phyloP scores from a whole-genome alignment of 305 asterid genomes.

The Fraxinus albicans region DNA sequence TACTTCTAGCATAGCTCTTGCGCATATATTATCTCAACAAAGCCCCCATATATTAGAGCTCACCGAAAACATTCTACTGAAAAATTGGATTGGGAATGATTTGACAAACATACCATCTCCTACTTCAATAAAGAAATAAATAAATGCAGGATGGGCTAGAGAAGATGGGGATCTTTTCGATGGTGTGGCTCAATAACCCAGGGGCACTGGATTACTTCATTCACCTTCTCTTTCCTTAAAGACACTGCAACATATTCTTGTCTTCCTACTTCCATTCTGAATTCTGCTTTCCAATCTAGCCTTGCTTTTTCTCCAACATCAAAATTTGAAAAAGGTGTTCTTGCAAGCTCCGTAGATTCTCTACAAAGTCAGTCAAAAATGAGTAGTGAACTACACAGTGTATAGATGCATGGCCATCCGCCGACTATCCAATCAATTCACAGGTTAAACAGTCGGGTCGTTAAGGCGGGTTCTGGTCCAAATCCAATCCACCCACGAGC shows the following conservation, averaged over 20 bases:
- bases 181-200: constrained; percentile 39
- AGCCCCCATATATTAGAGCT: constrained; percentile 18
- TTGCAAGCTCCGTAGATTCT: constrained; percentile 33
- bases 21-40: no score
- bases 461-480: no score
- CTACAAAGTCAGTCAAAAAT: constrained; percentile 34
- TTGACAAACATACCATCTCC: constrained; percentile 69
- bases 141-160: constrained; percentile 15
- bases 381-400: constrained; percentile 37
- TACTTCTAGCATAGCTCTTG: no score
- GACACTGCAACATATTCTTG: constrained; percentile 37
- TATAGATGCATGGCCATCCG: constrained; percentile 42
- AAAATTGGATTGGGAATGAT: constrained; percentile 50
- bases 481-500: no score
- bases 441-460: neutral
- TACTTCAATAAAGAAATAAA: constrained; percentile 38
- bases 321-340: constrained; percentile 55
- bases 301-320: constrained; percentile 47
- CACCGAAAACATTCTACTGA: constrained; percentile 35
- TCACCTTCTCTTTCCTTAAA: constrained; percentile 51
- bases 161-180: constrained; percentile 35
- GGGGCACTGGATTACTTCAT: constrained; percentile 31
- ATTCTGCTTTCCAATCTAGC: constrained; percentile 22
- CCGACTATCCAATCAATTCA: constrained; percentile 40
- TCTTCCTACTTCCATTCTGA: constrained; percentile 44